phyloP scores from a whole-genome alignment of 495 filamentous ascomycete species.

The Podospora sp. region DNA sequence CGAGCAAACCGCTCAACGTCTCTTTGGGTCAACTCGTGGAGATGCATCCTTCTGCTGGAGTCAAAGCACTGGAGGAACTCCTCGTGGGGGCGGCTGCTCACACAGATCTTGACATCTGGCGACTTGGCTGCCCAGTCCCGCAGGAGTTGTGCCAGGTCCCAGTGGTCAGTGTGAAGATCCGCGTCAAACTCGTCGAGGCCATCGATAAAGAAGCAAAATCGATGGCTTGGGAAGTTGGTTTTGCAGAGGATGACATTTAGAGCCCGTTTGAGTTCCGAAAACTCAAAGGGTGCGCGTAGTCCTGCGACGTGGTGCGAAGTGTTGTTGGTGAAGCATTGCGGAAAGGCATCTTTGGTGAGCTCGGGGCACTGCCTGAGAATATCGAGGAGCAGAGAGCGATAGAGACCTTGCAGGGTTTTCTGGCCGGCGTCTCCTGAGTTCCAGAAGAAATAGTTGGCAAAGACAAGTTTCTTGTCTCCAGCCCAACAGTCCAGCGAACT shows the following conservation, averaged over 20 bases:
- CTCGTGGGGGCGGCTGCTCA: background rate
- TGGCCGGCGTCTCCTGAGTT: background rate
- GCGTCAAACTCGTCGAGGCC: conserved; percentile 4
- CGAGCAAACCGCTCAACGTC: background rate
- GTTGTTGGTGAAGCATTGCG: too few species aligned
- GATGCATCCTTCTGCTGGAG: background rate
- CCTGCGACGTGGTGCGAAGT: too few species aligned
- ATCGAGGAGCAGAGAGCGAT: too few species aligned
- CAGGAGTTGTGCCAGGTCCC: background rate
- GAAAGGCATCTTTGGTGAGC: too few species aligned
- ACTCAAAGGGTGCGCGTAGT: too few species aligned
- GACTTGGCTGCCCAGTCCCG: background rate
- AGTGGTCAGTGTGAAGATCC: background rate
- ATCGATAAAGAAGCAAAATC: background rate
- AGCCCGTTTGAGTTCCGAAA: too few species aligned
- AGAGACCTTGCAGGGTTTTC: too few species aligned
- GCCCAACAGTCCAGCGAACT: background rate
- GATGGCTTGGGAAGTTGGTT: background rate
- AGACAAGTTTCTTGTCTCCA: background rate
- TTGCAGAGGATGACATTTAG: background rate
- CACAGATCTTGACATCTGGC: background rate
- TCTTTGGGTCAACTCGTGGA: background rate
- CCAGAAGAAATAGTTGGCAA: background rate
- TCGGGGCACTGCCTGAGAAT: too few species aligned
- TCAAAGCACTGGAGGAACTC: background rate